These are phyloP conservation scores for Neurospora sp. DNA, from an alignment of 495 filamentous ascomycete genomes.

Conservation along the genomic window DNA sequence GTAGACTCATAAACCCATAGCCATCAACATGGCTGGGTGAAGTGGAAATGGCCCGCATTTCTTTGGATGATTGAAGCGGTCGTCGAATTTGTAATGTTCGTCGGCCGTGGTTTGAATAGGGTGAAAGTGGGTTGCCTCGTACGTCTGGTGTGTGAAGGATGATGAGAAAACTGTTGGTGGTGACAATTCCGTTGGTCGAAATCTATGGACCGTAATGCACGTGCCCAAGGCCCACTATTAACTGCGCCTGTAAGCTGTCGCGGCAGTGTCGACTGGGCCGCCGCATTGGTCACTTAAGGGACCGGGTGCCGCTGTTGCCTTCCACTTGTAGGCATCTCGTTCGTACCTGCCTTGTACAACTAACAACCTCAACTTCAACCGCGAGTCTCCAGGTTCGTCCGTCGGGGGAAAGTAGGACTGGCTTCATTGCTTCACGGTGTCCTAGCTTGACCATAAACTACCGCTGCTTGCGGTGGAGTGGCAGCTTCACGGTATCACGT, in stretches of 20 bases:
- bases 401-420: background rate
- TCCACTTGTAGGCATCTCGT: background rate
- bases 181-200: background rate
- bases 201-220: background rate
- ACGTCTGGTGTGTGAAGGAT: background rate
- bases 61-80: background rate
- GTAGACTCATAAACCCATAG: background rate
- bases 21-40: background rate
- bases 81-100: background rate
- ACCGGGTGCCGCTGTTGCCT: background rate
- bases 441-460: background rate
- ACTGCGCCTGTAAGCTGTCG: background rate
- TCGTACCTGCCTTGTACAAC: background rate
- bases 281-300: background rate
- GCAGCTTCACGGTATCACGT: background rate
- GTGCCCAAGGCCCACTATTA: background rate
- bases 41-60: background rate
- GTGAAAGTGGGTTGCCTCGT: background rate
- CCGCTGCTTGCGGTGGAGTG: background rate
- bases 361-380: background rate
- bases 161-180: background rate
- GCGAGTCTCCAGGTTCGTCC: background rate
- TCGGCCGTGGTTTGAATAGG: background rate
- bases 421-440: background rate
- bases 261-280: background rate